Percentiles rank a stretch among this genome's conserved stretches.
These are phyloP conservation scores for Erythrophleum ivorense DNA, from an alignment of 331 rosid species.

Conservation along the genomic window DNA sequence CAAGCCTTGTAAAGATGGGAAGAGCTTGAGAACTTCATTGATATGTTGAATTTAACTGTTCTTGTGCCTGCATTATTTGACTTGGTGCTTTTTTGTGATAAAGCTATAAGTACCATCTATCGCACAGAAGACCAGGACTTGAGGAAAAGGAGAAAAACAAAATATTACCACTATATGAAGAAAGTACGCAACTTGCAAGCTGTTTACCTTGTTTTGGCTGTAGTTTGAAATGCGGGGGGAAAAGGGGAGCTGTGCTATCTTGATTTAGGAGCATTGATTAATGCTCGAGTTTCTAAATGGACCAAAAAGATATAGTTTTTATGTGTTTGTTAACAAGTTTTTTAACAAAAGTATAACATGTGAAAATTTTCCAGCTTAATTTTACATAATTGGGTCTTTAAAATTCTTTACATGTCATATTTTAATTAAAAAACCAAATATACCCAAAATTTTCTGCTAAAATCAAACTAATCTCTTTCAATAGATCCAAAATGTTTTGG, in stretches of 20 bases:
- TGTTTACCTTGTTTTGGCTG: not conserved
- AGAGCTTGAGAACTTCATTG: slow-evolving; percentile 41
- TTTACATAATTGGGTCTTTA: no score
- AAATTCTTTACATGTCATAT: no score
- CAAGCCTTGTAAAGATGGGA: slow-evolving; percentile 56
- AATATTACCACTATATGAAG: not conserved
- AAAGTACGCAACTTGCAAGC: not conserved
- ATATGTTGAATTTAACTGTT: slow-evolving; percentile 36
- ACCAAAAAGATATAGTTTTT: no score
- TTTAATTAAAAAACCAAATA: no score
- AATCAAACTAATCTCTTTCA: no score
- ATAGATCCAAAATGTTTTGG: no score
- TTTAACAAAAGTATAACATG: no score
- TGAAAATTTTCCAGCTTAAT: no score
- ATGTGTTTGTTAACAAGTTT: no score
- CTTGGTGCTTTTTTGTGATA: not conserved
- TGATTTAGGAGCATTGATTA: not conserved
- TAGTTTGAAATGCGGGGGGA: not conserved
- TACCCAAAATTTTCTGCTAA: no score
- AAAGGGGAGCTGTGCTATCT: not conserved
- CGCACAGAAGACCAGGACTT: not conserved
- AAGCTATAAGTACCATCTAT: not conserved
- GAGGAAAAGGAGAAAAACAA: not conserved
- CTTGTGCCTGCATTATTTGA: slow-evolving; percentile 38
- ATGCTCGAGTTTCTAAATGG: not conserved